Evolutionary conservation across 805 yeast genomes (phyloP), one percentile per base, ranked within the genome.

Genomic region (Candida montana): DNA sequence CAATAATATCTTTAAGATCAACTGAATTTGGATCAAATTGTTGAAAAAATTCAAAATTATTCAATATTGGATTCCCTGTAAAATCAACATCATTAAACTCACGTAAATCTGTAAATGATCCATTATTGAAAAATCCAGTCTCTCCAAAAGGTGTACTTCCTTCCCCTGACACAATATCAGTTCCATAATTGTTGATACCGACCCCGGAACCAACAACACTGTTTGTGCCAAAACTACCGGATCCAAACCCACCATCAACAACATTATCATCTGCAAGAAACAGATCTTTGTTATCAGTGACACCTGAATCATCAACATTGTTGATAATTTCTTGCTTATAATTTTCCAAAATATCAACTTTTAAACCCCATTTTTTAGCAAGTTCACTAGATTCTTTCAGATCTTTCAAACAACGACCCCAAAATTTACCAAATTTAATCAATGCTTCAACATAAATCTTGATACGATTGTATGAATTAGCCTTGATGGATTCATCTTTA

Each of bases 361-460:
- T 31, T 7, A 51, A 20, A 5, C 45, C 36, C 66, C 67, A 62
- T 40, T 53, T 50, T 10, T 38, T 43, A 2, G 65, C 58, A 16
- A 62, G 41, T 10, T 53, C 44, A 12, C 40, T 27, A 15, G 60
- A 35, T 0, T 60, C 59, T 29, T 52, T 47, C 7, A 63, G 42
- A 33, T 63, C 65, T 24, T 60, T 59, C 12, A 38, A 16, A n/a
- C 63, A 63, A 18, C 63, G 42, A 37, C 51, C 50, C 66, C 65
- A 62, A 12, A 46, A 45, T 12, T 45, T 42, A 10, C 62, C 58
- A 40, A 50, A 58, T 16, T 47, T 49, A 10, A 44, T 30, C 7
- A 62, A 42, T 3, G 62, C 63, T 6, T 39, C 41, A 9, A 55
- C 45, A 33, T 51, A 54, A 13, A 46, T 49, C 10, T 31, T 29